phyloP scores from a whole-genome alignment of 306 rosid genomes.

The Trichosanthes truncata region DNA sequence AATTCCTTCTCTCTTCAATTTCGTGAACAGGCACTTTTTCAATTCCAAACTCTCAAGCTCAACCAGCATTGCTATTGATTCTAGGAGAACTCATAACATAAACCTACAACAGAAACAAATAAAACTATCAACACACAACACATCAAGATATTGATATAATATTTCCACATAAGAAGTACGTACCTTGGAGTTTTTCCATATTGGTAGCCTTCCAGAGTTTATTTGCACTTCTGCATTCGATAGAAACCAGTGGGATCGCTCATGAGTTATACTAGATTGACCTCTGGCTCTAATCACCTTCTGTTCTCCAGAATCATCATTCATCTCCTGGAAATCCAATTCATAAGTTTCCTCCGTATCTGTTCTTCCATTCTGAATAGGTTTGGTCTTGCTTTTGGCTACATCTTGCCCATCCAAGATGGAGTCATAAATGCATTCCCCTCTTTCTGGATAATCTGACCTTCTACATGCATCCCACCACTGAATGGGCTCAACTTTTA shows the following conservation, averaged over 20 bases:
- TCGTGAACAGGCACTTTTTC: conserved; percentile 59
- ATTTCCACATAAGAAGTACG: conserved; percentile 15
- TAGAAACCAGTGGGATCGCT: conserved; percentile 48
- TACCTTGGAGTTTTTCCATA: conserved; percentile 88
- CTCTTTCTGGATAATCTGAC: conserved; percentile 73
- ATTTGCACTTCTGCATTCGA: conserved; percentile 89
- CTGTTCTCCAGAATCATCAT: conserved; percentile 25
- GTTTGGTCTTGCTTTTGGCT: conserved; percentile 19
- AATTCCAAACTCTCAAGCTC: conserved; percentile 78
- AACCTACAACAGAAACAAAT: conserved; percentile 35
- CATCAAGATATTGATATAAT: conserved; percentile 6
- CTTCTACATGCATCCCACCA: conserved; percentile 98
- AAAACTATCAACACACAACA: not conserved
- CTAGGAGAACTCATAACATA: conserved; percentile 34
- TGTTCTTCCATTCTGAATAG: conserved; percentile 28
- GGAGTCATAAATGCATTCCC: conserved; percentile 34
- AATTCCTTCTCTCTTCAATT: conserved; percentile 67
- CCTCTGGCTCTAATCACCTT: conserved; percentile 15
- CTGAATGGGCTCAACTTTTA: conserved; percentile 85
- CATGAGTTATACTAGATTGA: conserved; percentile 34
- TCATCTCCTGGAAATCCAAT: conserved; percentile 25
- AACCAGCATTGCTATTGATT: conserved; percentile 23
- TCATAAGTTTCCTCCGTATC: conserved; percentile 26
- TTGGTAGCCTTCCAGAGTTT: conserved; percentile 52
- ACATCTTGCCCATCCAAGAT: conserved; percentile 36